These are phyloP conservation scores for Corynespora cassiicola DNA, from an alignment of 2,329 filamentous ascomycete species.

Conservation along the genomic window DNA sequence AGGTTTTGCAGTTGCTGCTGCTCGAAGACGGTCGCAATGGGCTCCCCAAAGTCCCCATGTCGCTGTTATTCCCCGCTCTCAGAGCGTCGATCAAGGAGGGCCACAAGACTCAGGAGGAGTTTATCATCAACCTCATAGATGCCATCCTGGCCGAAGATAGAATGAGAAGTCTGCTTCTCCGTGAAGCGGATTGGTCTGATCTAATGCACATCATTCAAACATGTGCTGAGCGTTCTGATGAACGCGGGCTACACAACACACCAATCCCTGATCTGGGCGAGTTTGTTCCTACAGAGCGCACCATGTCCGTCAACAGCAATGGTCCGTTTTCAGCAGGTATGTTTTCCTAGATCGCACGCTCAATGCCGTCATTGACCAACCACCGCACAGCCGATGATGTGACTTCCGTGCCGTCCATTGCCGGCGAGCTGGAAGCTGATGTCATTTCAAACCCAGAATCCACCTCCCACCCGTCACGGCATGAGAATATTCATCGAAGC, in stretches of 20 bases:
- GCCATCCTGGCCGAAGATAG: conserved; percentile 52
- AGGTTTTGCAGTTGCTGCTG: conserved; percentile 37
- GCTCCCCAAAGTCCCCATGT: conserved; percentile 42
- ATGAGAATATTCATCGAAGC: conserved; percentile 19
- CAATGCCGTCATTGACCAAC: too few species aligned
- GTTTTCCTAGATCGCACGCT: too few species aligned
- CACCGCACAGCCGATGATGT: too few species aligned
- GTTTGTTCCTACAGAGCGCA: too few species aligned
- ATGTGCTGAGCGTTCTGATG: conserved; percentile 52
- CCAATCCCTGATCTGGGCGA: too few species aligned
- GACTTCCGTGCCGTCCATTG: conserved; percentile 17
- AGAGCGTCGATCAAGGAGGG: conserved; percentile 37
- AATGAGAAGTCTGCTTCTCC: conserved; percentile 63
- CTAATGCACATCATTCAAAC: conserved; percentile 66
- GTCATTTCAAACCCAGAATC: conserved; percentile 18
- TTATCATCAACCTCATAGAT: conserved; percentile 59
- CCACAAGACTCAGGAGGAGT: conserved; percentile 43
- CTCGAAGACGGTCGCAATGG: conserved; percentile 39
- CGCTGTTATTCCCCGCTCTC: conserved; percentile 40
- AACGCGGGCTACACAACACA: too few species aligned
- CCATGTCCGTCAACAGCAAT: too few species aligned
- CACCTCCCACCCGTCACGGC: conserved; percentile 3
- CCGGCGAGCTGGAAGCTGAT: conserved; percentile 22
- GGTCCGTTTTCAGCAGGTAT: too few species aligned
- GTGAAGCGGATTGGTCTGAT: conserved; percentile 71